Evolutionary conservation across 441 rosid genomes (phyloP), one percentile per base, ranked within the genome.

Genomic region (Erysimum cheiri): DNA sequence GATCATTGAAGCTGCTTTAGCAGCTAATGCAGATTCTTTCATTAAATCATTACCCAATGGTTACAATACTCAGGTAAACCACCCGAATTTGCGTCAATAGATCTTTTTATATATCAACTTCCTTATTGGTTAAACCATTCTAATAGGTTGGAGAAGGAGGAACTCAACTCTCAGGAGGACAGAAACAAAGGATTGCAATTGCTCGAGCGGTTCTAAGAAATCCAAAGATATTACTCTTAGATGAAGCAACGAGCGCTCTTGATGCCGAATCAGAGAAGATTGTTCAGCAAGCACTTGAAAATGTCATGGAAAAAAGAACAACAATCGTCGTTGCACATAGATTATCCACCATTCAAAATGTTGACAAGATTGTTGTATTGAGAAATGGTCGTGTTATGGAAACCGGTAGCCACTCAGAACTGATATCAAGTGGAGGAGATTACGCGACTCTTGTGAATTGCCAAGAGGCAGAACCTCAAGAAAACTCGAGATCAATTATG

Each of bases 111-210:
- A 13, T 56, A 5, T 63, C 1, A 22, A 35, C 14, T 62, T 61
- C 5, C 10, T 60, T 29, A 37, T 19, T 54, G 8, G 4, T 40
- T 3, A 36, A 75, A 55, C 31, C 33, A 55, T 56, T 62, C 1
- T 37, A 22, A 39, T 47, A 75, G 98, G 96, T 90, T 57, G 98
- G 98, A 59, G 98, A 88, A 65, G 91, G 90, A 77, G 98, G 96
- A 71, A 85, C 90, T 78, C 98, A 92, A 67, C 90, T 92, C 39
- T 92, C 98, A 26, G 98, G 97, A 44, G 96, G 96, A 49, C 96
- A 91, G 56, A 91, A 91, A 56, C 93, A 89, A 76, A 83, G 97
- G 78, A 87, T 89, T 26, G 92, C 98, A 1, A 90, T 92, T 66
- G 95, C 95, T 49, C 83, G 98, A 75, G 95, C 93, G 6, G 79